phyloP scores from a whole-genome alignment of 371 early-diverging fungal species.

The Mortierella polycephala region DNA sequence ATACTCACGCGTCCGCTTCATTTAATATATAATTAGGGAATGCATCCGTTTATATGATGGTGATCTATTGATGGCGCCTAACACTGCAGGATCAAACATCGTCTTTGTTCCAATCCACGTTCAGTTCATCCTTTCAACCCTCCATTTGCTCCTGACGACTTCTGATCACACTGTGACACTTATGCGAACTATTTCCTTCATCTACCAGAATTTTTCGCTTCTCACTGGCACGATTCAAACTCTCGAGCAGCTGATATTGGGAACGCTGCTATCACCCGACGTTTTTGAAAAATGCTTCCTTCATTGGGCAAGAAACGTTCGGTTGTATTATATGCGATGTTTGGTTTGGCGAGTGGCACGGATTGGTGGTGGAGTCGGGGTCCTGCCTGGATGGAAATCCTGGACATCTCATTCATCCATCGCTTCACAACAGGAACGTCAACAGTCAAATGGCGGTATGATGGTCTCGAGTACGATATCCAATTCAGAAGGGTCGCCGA shows the following conservation, averaged over 20 bases:
- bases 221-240: constrained; percentile 57
- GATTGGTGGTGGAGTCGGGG: constrained; percentile 50
- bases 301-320: constrained; percentile 69
- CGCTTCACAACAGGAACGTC: constrained; percentile 7
- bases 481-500: constrained; percentile 1
- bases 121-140: constrained; percentile 60
- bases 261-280: constrained; percentile 55
- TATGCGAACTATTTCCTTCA: constrained; percentile 63
- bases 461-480: constrained; percentile 21
- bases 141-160: constrained; percentile 57
- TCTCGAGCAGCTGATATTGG: constrained; percentile 57
- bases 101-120: constrained; percentile 56
- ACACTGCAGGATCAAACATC: constrained; percentile 9
- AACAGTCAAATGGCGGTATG: constrained; percentile 8
- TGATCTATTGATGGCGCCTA: constrained; percentile 28
- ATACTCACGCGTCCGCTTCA: neutral
- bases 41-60: constrained; percentile 41
- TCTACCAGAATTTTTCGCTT: constrained; percentile 63
- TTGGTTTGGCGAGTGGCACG: constrained; percentile 63
- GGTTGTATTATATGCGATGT: constrained; percentile 62
- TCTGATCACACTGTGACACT: constrained; percentile 65
- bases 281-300: constrained; percentile 63
- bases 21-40: constrained; percentile 11
- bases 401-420: constrained; percentile 16
- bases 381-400: constrained; percentile 47